Conservation (phyloP, 768 basidiomycete genomes). For the Lanmaoa rubissima region DNA sequence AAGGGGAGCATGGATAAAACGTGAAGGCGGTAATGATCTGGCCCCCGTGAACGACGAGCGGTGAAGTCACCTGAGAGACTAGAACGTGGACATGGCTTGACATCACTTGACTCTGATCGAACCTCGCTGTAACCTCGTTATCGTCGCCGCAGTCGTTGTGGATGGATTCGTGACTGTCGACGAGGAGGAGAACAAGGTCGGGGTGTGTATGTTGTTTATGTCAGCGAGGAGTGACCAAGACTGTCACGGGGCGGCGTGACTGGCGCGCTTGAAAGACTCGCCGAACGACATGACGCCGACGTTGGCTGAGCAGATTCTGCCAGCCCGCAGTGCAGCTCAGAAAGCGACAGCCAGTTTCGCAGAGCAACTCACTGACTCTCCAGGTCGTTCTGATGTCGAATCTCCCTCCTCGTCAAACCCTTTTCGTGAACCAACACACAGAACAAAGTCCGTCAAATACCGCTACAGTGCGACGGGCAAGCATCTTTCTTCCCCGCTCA, state of each 20-base stretch:
- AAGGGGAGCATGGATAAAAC: conserved; percentile 18
- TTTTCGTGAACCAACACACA: conserved; percentile 26
- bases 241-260: conserved; percentile 19
- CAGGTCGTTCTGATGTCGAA: conserved; percentile 26
- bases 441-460: conserved; percentile 30
- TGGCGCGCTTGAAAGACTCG: not conserved
- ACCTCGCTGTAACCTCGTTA: not conserved
- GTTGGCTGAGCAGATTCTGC: conserved; percentile 16
- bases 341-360: conserved; percentile 34
- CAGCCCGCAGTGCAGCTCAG: conserved; percentile 35
- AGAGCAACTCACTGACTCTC: conserved; percentile 31
- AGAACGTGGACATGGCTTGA: not conserved
- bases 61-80: not conserved
- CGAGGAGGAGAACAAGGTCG: not conserved
- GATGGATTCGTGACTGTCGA: not conserved
- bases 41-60: conserved; percentile 4
- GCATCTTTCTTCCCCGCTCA: conserved; percentile 34
- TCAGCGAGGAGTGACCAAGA: conserved; percentile 11
- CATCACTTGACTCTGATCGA: not conserved
- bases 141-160: conserved; percentile 1
- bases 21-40: conserved; percentile 27
- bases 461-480: conserved; percentile 34
- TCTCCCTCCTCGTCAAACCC: conserved; percentile 16
- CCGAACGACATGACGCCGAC: conserved; percentile 12
- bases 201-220: conserved; percentile 1